Evolutionary conservation across 768 basidiomycete species (phyloP).

Genomic region (Boletus tomentosulus): DNA sequence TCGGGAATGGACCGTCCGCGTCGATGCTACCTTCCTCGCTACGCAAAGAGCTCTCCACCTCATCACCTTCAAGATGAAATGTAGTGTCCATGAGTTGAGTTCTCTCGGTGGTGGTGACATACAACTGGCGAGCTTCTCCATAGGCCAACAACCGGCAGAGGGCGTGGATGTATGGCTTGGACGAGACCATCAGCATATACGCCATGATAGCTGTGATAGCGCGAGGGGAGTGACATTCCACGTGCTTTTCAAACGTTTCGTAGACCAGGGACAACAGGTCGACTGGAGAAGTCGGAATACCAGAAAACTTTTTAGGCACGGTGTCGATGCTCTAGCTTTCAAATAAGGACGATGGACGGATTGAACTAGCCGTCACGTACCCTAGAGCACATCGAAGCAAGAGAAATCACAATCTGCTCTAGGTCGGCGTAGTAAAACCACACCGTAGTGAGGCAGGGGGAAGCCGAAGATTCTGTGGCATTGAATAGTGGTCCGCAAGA

Average conservation of each 20-base stretch:
- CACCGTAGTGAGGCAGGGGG: slow-evolving; percentile 35
- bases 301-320: slow-evolving; percentile 38
- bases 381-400: slow-evolving; percentile 55
- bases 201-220: slow-evolving; percentile 54
- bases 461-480: slow-evolving; percentile 12
- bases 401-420: slow-evolving; percentile 46
- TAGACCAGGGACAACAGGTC: slow-evolving; percentile 62
- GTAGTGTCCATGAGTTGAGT: slow-evolving; percentile 14
- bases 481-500: slow-evolving; percentile 37
- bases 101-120: slow-evolving; percentile 15
- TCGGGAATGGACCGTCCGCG: slow-evolving; percentile 48
- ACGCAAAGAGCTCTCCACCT: slow-evolving; percentile 37
- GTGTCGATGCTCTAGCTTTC: slow-evolving; percentile 25
- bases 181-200: slow-evolving; percentile 61
- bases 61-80: slow-evolving; percentile 26
- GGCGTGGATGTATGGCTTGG: slow-evolving; percentile 56
- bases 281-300: slow-evolving; percentile 42
- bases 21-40: slow-evolving; percentile 38
- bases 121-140: slow-evolving; percentile 26
- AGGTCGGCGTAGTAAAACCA: slow-evolving; percentile 50
- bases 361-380: slow-evolving; percentile 36
- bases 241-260: slow-evolving; percentile 46
- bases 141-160: slow-evolving; percentile 61
- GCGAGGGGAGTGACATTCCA: slow-evolving; percentile 49
- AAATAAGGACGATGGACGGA: slow-evolving; percentile 2